Evolutionary conservation across 257 asterid species (phyloP).

Genomic region (Nyctanthes arbortristis): DNA sequence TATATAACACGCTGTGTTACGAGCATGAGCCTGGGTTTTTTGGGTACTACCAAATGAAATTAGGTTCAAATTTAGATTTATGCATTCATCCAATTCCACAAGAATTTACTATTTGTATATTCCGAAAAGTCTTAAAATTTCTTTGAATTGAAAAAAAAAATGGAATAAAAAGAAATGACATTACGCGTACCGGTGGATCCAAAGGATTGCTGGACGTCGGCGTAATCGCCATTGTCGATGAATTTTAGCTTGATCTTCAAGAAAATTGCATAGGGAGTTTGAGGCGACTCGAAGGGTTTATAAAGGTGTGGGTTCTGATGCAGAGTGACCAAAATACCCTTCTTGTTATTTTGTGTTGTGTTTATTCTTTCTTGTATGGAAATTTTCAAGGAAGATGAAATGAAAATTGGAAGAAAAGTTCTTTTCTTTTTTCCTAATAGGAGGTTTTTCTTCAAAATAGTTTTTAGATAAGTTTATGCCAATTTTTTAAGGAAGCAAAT

Average conservation of each 20-base stretch:
- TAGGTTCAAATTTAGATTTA: neutral
- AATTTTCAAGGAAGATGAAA: too few species aligned
- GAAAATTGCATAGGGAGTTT: too few species aligned
- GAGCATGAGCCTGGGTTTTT: neutral
- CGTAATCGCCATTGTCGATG: conserved; percentile 33
- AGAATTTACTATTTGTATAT: neutral
- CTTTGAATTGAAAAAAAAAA: neutral
- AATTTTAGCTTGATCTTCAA: neutral
- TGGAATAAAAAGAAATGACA: neutral
- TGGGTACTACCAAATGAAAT: neutral
- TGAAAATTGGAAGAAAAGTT: too few species aligned
- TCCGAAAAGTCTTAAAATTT: neutral
- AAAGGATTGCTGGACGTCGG: conserved; percentile 18
- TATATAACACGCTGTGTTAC: neutral
- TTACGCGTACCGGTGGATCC: conserved; percentile 23
- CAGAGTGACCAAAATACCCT: conserved; percentile 36
- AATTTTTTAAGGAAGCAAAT: too few species aligned
- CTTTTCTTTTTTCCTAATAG: too few species aligned
- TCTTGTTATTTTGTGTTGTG: too few species aligned
- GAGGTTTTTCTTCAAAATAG: too few species aligned
- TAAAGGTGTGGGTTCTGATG: conserved; percentile 27
- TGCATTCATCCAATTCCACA: neutral
- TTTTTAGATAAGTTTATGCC: too few species aligned
- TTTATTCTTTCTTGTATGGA: neutral
- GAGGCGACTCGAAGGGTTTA: neutral